Percentiles rank a stretch among this genome's conserved stretches.
Conservation (phyloP, 441 rosid genomes). For the Theobroma grandiflorum region DNA sequence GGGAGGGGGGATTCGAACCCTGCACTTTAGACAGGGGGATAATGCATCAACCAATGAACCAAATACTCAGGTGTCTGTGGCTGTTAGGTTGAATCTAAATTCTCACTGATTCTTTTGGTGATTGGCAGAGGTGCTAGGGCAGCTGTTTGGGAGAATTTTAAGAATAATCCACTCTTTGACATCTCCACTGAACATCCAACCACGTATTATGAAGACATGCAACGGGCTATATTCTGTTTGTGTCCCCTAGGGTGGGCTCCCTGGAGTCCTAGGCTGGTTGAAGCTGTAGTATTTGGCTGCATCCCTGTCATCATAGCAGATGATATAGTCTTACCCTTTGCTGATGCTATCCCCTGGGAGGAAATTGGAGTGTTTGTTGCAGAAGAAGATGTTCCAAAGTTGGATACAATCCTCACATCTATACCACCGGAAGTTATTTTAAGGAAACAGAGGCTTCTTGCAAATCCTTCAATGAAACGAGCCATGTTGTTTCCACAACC, state of each 20-base stretch:
- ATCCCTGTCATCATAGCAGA: constrained; percentile 96
- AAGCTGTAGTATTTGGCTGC: constrained; percentile 97
- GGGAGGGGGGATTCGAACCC: too few relatives aligned
- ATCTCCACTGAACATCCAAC: constrained; percentile 94
- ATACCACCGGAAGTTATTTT: constrained; percentile 74
- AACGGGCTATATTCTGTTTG: constrained; percentile 82
- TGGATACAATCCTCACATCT: constrained; percentile 81
- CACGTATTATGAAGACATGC: constrained; percentile 97
- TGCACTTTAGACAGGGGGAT: too few relatives aligned
- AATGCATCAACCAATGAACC: too few relatives aligned
- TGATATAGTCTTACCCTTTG: constrained; percentile 87
- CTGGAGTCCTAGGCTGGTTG: constrained; percentile 97
- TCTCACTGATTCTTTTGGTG: constrained; percentile 30
- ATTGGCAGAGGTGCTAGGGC: constrained; percentile 92
- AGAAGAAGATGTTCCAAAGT: constrained; percentile 79
- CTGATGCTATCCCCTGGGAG: constrained; percentile 97
- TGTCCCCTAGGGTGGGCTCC: constrained; percentile 99
- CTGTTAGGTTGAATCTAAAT: constrained; percentile 1
- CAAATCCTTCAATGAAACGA: constrained; percentile 87
- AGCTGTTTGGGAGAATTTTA: constrained; percentile 98
- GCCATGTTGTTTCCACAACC: constrained; percentile 96
- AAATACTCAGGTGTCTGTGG: too few relatives aligned
- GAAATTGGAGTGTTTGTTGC: constrained; percentile 88
- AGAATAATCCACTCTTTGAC: constrained; percentile 87
- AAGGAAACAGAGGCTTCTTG: constrained; percentile 87